Evolutionary conservation across 306 rosid genomes (phyloP), one percentile per base, ranked within the genome.

Genomic region (Lathyrus oleraceus): DNA sequence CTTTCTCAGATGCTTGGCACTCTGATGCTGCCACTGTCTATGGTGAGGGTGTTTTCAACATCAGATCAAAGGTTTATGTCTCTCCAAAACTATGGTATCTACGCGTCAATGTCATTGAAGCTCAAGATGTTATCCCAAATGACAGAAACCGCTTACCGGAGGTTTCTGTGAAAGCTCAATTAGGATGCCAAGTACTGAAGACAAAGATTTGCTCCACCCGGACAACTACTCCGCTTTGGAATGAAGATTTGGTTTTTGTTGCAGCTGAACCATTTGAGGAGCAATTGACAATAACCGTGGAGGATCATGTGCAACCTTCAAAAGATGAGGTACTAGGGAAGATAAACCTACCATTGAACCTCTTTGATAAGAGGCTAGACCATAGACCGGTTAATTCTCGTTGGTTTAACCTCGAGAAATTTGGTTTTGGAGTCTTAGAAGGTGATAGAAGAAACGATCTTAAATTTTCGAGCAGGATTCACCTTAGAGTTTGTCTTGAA

Each of bases 251-350:
- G 59, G 79, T 87, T 13, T 91, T 91, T 72, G 97, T 91, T 27
- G 96, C 83, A 45, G 93, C 90, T 15, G 97, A 91, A 80, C 96
- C 97, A n/a, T 89, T 89, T 68, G 97, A 91, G 78, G 97, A 91
- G 74, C 87, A 91, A 3, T 43, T 91, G 67, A 53, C 69, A 16
- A 66, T 91, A 6, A 85, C 90, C 0, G 82, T 89, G 74, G 97
- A 91, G 81, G 91, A 91, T 64, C 84, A 82, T 14, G 76, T 91
- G 60, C 91, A 84, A 68, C 84, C 90, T 62, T 51, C 89, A 4
- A 89, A 84, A 75, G 95, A 92, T 21, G 98, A 89, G 58, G 80
- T 86, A 48, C 69, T 92, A 52, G 98, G 98, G 43, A 87, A 79
- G 65, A 81, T 87, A 77, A 86, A 43, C 80, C 54, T 92, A n/a